Conservation (phyloP, 805 yeast species). For the Naumovozyma castellii region DNA sequence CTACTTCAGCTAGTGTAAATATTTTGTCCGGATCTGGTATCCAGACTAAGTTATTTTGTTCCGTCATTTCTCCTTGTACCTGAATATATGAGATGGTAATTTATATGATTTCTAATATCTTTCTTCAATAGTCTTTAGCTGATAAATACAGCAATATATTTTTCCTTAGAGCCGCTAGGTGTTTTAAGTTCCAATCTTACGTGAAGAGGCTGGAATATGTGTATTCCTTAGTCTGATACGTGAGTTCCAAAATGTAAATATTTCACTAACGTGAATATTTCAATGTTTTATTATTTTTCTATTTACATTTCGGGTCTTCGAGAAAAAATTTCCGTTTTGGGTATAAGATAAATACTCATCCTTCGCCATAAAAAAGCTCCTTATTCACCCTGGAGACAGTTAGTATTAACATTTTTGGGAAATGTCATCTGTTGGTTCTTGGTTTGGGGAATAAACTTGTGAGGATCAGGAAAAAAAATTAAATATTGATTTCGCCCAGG, state of each 20-base stretch:
- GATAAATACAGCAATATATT: no score
- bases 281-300: background rate
- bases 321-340: background rate
- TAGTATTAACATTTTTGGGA: no score
- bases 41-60: conserved; percentile 19
- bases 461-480: conserved; percentile 13
- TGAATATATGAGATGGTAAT: no score
- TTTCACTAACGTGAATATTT: no score
- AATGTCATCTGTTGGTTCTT: no score
- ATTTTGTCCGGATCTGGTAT: conserved; percentile 23
- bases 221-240: no score
- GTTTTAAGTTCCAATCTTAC: no score
- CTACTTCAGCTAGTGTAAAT: conserved; percentile 23
- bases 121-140: background rate
- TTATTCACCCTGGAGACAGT: background rate
- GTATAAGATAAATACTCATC: background rate
- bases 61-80: conserved; percentile 9
- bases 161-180: no score
- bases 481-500: conserved; percentile 95
- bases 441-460: background rate
- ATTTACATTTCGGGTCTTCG: background rate
- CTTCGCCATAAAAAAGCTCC: background rate
- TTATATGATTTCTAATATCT: background rate
- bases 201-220: no score
- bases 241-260: no score